Conservation (phyloP, 1,139 yeast genomes). For the Pichia sp. region DNA sequence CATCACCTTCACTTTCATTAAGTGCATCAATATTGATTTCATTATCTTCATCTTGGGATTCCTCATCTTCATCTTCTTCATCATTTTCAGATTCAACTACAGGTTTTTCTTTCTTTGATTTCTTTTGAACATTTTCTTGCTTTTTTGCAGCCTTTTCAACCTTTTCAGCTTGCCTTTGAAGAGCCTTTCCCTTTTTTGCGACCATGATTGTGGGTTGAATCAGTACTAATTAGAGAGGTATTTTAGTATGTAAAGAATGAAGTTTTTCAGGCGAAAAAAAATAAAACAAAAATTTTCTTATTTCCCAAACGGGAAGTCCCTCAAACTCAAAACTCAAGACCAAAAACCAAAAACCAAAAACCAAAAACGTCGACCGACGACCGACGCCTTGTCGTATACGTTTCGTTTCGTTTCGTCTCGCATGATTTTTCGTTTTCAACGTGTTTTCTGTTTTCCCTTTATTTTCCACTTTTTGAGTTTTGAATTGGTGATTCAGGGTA, state of each 20-base stretch:
- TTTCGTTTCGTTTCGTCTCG: not conserved
- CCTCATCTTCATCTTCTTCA: constrained; percentile 10
- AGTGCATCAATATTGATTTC: constrained; percentile 48
- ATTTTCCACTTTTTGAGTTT: not conserved
- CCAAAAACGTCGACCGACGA: not conserved
- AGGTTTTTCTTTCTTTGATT: constrained; percentile 18
- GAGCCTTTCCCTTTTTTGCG: constrained; percentile 4
- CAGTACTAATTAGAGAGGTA: not conserved
- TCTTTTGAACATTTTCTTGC: constrained; percentile 32
- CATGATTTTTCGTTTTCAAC: not conserved
- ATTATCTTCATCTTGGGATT: constrained; percentile 20
- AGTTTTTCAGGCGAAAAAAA: not conserved
- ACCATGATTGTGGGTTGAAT: not conserved
- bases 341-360: not conserved
- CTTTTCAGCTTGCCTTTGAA: constrained; percentile 33
- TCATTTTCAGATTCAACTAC: constrained; percentile 9
- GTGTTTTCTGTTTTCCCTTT: not conserved
- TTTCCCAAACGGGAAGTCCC: constrained; percentile 3
- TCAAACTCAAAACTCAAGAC: not conserved
- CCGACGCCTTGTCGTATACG: not conserved
- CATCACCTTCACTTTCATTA: constrained; percentile 46
- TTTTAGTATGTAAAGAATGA: not conserved
- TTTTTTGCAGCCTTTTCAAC: not conserved
- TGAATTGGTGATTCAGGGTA: not conserved
- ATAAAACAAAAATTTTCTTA: not conserved